Percentiles rank a stretch among this genome's conserved stretches.
Evolutionary conservation across 1,284 basidiomycete genomes (phyloP).

Genomic region (Abortiporus biennis): DNA sequence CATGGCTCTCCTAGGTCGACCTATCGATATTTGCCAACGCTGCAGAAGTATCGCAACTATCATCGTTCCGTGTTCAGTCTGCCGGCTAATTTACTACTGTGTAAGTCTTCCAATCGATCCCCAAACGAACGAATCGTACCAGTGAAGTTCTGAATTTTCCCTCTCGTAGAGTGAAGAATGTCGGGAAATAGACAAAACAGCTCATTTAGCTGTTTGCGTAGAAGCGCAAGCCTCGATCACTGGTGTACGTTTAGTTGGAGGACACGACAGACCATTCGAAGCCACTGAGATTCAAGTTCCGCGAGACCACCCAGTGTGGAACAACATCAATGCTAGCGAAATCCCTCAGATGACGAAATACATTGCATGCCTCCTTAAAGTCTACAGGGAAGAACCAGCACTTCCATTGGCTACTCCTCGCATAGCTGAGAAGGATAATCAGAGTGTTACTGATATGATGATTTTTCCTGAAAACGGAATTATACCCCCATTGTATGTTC

Average conservation of each 20-base stretch:
- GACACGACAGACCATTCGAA: constrained; percentile 6
- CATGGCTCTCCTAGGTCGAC: too few species aligned
- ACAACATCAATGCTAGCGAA: constrained; percentile 4
- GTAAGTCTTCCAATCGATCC: too few species aligned
- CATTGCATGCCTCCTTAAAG: constrained; percentile 9
- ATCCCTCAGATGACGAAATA: constrained; percentile 8
- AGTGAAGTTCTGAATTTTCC: too few species aligned
- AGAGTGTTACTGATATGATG: constrained; percentile 12
- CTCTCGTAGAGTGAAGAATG: too few species aligned
- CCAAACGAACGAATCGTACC: too few species aligned
- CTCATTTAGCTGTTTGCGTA: too few species aligned
- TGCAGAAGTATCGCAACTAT: too few species aligned
- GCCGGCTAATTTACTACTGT: too few species aligned
- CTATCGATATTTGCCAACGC: too few species aligned
- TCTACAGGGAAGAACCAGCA: constrained; percentile 8
- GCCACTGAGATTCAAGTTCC: not conserved
- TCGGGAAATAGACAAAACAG: too few species aligned
- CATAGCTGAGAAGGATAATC: constrained; percentile 8
- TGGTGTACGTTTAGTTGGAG: constrained; percentile 7
- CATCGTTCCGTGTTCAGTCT: too few species aligned
- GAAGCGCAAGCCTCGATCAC: too few species aligned
- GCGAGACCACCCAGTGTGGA: constrained; percentile 9
- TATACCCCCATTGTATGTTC: constrained; percentile 8
- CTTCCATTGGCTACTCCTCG: not conserved
- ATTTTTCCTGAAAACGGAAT: constrained; percentile 11